Evolutionary conservation across 2,329 filamentous ascomycete genomes (phyloP), one percentile per base, ranked within the genome.

Genomic region (Microcyclospora tardicrescens): DNA sequence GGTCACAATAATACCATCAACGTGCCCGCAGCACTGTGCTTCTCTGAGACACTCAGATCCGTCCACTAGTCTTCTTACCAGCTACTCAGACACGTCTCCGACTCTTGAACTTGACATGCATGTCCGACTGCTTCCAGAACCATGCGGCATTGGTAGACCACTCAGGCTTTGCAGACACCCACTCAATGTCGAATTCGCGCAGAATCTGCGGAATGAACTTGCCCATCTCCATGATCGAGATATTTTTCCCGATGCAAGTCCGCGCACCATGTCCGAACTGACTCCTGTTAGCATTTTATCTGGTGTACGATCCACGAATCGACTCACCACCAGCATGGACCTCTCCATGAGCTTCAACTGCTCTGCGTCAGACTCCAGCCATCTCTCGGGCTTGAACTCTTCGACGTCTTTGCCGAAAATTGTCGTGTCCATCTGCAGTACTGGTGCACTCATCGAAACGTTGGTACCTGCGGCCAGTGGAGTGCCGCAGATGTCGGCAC

Each of bases 391-490:
- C 14, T 51, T 44, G 43, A 62, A 71, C 3, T 36, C 30, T 0
- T 53, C 47, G 16, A 51, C 50, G 34, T 54, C 51, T 12, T 43
- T 19, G 38, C 50, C 51, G 37, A 64, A 71, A 5, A 69, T 52
- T 0, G 48, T 43, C 5, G 48, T 47, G 34, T 68, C 56, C 13
- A 56, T 53, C 16, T 69, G 63, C 1, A 67, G 41, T 0, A 65
- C 62, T 57, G 63, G 66, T 0, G 64, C 51, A 35, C 66, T 68
- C 29, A 66, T 57, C 6, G 64, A 66, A 8, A 68, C 55, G 6
- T 60, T 52, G 1, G 61, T 66, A 10, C 62, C 64, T 2, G 47
- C 52, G 0, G 61, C 61, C 28, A 65, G 47, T 29, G 54, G 45
- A n/a, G 29, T 28, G 5, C 46, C 46, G 13, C 34, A 39, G 24